A percentile compares a stretch with the other conserved stretches of the same genome.
Evolutionary conservation across 2,329 filamentous ascomycete genomes (phyloP).

Genomic region (Penicillium hordei): DNA sequence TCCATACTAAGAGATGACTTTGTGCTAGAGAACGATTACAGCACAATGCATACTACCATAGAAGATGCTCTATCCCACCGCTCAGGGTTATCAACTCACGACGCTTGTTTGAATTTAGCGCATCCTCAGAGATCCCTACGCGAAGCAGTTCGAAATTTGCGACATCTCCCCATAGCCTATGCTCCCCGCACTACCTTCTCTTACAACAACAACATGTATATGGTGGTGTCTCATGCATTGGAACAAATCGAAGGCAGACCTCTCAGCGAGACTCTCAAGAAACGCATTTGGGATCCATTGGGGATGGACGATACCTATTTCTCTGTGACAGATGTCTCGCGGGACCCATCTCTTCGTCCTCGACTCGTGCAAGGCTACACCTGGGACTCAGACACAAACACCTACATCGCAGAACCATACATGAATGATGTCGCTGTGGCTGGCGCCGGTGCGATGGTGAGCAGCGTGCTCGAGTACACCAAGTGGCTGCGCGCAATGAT

Average conservation of each 20-base stretch:
- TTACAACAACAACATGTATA: constrained; percentile 20
- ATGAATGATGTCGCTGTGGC: background rate
- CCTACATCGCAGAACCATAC: constrained; percentile 16
- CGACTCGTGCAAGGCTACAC: constrained; percentile 23
- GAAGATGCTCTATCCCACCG: constrained; percentile 39
- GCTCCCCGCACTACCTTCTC: constrained; percentile 21
- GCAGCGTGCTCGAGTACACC: too few species aligned
- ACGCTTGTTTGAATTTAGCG: background rate
- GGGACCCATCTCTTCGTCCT: background rate
- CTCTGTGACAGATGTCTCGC: constrained; percentile 15
- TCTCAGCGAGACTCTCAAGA: too few species aligned
- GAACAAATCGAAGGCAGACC: too few species aligned
- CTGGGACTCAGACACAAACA: constrained; percentile 15
- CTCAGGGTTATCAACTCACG: constrained; percentile 29
- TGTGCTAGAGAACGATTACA: constrained; percentile 28
- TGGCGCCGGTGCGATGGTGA: too few species aligned
- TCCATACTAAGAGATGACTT: constrained; percentile 39
- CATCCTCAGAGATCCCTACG: background rate
- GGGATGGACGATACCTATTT: constrained; percentile 19
- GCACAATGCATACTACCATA: constrained; percentile 31
- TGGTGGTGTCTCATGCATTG: too few species aligned
- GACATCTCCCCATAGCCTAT: constrained; percentile 21
- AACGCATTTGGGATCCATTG: too few species aligned
- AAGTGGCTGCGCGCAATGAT: too few species aligned
- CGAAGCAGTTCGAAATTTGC: constrained; percentile 22